Evolutionary conservation across 179 eudicot species (phyloP).

Genomic region (Heliamphora pulchella): DNA sequence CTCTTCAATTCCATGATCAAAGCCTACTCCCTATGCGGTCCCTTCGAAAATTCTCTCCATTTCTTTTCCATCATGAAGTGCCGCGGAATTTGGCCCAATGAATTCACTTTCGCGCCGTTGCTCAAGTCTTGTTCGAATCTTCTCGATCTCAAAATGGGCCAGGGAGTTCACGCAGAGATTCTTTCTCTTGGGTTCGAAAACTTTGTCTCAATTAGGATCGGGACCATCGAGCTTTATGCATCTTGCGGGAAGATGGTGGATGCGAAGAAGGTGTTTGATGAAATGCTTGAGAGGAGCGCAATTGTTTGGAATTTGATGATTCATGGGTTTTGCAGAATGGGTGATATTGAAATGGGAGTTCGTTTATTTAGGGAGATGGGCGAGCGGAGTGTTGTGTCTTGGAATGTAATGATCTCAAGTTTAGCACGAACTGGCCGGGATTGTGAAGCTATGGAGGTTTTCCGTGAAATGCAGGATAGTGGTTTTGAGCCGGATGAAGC

Average conservation of each 20-base stretch:
- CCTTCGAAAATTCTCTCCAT: constrained; percentile 2
- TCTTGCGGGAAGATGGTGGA: constrained; percentile 38
- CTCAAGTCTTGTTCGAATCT: constrained; percentile 3
- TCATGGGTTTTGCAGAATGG: constrained; percentile 48
- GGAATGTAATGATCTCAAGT: constrained; percentile 61
- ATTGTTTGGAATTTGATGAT: constrained; percentile 69
- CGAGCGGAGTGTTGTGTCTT: constrained; percentile 54
- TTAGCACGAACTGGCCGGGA: constrained; percentile 24
- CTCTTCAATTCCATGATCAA: constrained; percentile 14
- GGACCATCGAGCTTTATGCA: constrained; percentile 45
- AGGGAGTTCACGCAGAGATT: not conserved
- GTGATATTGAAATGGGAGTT: constrained; percentile 52
- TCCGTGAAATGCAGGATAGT: constrained; percentile 32
- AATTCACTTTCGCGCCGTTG: constrained; percentile 7
- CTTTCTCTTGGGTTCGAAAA: constrained; percentile 22
- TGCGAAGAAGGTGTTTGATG: constrained; percentile 62
- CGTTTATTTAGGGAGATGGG: constrained; percentile 46
- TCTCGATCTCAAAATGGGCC: not conserved
- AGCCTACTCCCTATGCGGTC: not conserved
- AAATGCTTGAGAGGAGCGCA: constrained; percentile 52
- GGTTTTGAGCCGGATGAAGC: constrained; percentile 62
- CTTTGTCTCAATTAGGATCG: constrained; percentile 33
- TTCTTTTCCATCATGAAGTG: constrained; percentile 4
- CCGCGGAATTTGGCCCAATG: constrained; percentile 10
- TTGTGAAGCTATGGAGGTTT: constrained; percentile 2